Evolutionary conservation across 441 rosid genomes (phyloP), one percentile per base, ranked within the genome.

Genomic region (Arabidopsis hybrid): DNA sequence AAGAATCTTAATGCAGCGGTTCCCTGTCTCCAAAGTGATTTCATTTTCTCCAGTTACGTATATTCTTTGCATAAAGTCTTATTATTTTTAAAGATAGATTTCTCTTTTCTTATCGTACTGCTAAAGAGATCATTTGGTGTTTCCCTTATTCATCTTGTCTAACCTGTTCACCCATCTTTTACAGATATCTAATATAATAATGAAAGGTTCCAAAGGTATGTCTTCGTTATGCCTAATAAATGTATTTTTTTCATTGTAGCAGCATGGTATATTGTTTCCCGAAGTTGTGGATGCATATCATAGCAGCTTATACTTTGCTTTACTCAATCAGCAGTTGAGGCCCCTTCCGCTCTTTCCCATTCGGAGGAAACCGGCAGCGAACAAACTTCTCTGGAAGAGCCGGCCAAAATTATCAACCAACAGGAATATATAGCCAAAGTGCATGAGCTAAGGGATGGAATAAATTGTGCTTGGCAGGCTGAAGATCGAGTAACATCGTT

Each of bases 1-100:
- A 84, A 86, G 97, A 79, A 77, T 85, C 75, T 81, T 95, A 65
- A 85, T 91, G 93, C 97, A 92, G 86, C 87, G 87, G 64, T 95
- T 92, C 78, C 90, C 94, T 26, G 91, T 89, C 73, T 83, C 97
- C 73, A 95, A 84, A 81, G 87, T 88, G 86, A 77, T 85, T 60
- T 83, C 95, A 17, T 70, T 81, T 61, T 88, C 99, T 71, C 85
- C 89, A 16, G 97, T 94, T 77, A 78, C 80, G 92, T 58, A 26
- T 51, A 32, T 26, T 12, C 32, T 67, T 46, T 13, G 49, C 60
- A 6, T 21, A 40, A 57, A 46, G 16, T 57, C 56, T 16, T 40
- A 52, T 13, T 42, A 31, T 29, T 32, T 46, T 32, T 36, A 45
- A 8, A 21, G 2, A 12, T 34, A 51, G 0, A 12, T 3, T 32